phyloP scores from a whole-genome alignment of 164 flowering plant genomes.

The Houttuynia cordata region DNA sequence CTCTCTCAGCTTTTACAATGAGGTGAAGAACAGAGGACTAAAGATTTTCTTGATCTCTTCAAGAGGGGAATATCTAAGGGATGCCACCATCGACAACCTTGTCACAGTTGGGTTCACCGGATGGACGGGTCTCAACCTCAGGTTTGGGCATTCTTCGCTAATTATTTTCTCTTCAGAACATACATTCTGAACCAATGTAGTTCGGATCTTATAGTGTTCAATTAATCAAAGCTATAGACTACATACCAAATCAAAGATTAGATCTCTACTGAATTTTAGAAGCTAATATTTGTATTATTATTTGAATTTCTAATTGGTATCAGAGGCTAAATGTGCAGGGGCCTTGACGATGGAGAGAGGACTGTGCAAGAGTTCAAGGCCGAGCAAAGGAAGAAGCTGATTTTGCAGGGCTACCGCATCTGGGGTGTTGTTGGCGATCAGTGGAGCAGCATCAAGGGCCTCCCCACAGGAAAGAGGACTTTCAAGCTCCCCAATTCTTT shows the following conservation, averaged over 20 bases:
- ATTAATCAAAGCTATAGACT: no score
- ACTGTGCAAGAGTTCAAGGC: slow-evolving; percentile 42
- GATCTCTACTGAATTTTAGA: no score
- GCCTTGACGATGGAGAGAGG: slow-evolving; percentile 29
- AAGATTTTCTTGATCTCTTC: slow-evolving; percentile 54
- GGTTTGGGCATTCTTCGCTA: slow-evolving; percentile 20
- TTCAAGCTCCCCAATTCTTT: slow-evolving; percentile 74
- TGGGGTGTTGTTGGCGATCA: slow-evolving; percentile 73
- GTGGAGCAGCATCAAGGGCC: slow-evolving; percentile 61
- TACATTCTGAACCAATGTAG: no score
- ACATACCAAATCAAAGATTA: no score
- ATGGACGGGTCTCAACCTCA: slow-evolving; percentile 47
- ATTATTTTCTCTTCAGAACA: no score
- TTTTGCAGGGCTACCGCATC: slow-evolving; percentile 40
- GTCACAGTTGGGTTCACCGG: slow-evolving; percentile 48
- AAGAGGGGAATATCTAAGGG: slow-evolving; percentile 45
- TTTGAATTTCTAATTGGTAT: neutral
- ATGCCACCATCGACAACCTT: slow-evolving; percentile 59
- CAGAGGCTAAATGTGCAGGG: slow-evolving; percentile 18
- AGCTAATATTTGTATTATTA: no score
- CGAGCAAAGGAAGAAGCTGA: slow-evolving; percentile 31
- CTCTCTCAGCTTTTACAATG: slow-evolving; percentile 37
- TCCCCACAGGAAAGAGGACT: slow-evolving; percentile 35
- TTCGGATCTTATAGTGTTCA: no score
- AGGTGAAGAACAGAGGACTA: slow-evolving; percentile 42